Base-by-base conservation (phyloP, 2,329 filamentous ascomycete genomes). In the Penicillium capsulatum region DNA sequence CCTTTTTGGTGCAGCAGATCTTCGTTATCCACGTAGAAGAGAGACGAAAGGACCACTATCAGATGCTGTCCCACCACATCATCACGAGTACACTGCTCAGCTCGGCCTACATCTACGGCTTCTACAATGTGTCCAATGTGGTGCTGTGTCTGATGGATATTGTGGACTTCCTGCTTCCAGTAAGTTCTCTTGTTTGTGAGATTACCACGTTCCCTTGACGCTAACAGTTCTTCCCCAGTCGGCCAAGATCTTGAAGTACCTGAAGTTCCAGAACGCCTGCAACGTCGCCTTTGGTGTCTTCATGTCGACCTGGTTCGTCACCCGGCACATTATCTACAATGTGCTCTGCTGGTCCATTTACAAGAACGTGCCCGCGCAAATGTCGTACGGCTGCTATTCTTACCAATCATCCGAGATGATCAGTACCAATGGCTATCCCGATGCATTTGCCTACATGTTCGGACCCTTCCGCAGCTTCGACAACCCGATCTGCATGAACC, bases 41-140 rank as follows among this genome's bases (percentile, higher is more conserved):
- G 68, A 81, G 85, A 51, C 80, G 92, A 58, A 97, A 97, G 70
- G 92, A 98, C 57, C 84, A 96, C 67, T 85, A 81, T 71, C 91
- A 97, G 67, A 97, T 97, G 92, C 81, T 97, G 53, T 83, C 81
- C 13, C 92, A 97, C 65, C 92, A 98, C 69, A 79, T 96, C 60
- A 81, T 97, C 61, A 98, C 92, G 14, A 86, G 83, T 57, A 72
- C 74, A 4, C 79, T 98, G 31, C 81, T 98, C 49, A 81, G 81
- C 41, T 77, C 81, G 20, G 91, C 85, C 50, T 97, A 97, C 64
- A 79, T 81, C 51, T 95, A 94, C 63, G 83, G 91, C 59, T 82
- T 88, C 60, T 94, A 84, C 40, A 84, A 86, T 32, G 86, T 95
- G 17, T 91, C 88, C 38, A 92, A 90, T 58, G 76, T 94, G 33